A percentile compares a stretch with the other conserved stretches of the same genome.
phyloP scores from a whole-genome alignment of 2,329 filamentous ascomycete genomes.

The Xylariaceae sp. region DNA sequence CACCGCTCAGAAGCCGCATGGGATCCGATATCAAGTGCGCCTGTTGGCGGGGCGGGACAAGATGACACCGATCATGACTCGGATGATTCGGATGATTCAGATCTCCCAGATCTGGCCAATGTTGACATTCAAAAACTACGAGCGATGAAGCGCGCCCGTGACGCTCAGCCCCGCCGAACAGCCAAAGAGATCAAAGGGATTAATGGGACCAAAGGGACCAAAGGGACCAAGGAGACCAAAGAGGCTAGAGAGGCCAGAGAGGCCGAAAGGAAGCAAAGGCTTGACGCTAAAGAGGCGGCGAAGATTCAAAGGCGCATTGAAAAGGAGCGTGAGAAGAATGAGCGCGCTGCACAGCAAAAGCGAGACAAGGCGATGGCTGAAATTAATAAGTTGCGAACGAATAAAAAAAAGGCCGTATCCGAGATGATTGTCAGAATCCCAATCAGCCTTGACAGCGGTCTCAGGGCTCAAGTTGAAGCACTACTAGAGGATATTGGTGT shows the following conservation, averaged over 20 bases:
- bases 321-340: conserved; percentile 54
- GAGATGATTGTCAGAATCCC: conserved; percentile 77
- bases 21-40: conserved; percentile 43
- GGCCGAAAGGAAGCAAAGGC: conserved; percentile 50
- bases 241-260: conserved; percentile 46
- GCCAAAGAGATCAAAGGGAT: conserved; percentile 15
- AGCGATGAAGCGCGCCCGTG: conserved; percentile 12
- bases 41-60: conserved; percentile 28
- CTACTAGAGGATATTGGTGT: conserved; percentile 49
- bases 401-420: conserved; percentile 65
- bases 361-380: conserved; percentile 61
- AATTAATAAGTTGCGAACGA: conserved; percentile 65
- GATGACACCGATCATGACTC: conserved; percentile 32
- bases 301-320: conserved; percentile 52
- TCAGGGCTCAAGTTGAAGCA: conserved; percentile 42
- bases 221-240: conserved; percentile 37
- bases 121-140: conserved; percentile 34
- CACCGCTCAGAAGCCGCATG: conserved; percentile 30
- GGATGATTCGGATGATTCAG: conserved; percentile 41
- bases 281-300: conserved; percentile 44
- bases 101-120: conserved; percentile 42
- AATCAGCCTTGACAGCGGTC: conserved; percentile 43
- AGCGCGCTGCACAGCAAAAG: conserved; percentile 58
- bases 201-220: conserved; percentile 32
- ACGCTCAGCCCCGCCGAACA: conserved; percentile 19